Percentiles rank a stretch among this genome's conserved stretches.
Conservation (phyloP, 148 eudicot genomes). For the Linanthus parryae region DNA sequence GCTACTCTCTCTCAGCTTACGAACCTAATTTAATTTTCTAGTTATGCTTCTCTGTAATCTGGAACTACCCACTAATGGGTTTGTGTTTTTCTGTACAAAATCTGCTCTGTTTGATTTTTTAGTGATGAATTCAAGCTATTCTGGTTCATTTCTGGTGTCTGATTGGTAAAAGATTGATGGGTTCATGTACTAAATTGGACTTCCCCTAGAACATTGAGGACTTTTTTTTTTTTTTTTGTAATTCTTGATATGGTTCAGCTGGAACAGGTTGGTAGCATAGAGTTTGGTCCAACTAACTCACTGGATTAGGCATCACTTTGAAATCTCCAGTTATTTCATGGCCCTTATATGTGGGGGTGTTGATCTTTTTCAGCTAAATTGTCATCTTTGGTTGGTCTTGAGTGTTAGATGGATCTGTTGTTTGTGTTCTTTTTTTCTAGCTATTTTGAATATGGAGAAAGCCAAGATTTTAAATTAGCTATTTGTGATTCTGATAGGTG, state of each 20-base stretch:
- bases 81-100: slow-evolving; percentile 1
- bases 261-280: background rate
- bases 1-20: slow-evolving; percentile 13
- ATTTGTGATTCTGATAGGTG: slow-evolving; percentile 32
- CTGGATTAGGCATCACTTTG: background rate
- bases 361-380: background rate
- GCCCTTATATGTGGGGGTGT: background rate
- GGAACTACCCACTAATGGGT: background rate
- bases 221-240: background rate
- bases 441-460: background rate
- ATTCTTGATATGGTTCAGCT: too few relatives aligned
- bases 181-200: background rate
- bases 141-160: background rate
- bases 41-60: background rate
- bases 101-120: background rate
- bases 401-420: background rate
- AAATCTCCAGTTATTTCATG: background rate
- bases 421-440: background rate
- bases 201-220: background rate
- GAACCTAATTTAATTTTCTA: too few relatives aligned
- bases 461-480: background rate
- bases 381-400: background rate
- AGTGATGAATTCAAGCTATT: background rate
- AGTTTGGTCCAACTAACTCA: too few relatives aligned
- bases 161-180: background rate